Evolutionary conservation across 495 filamentous ascomycete genomes (phyloP).

Genomic region (Aspergillus bertholletiae): DNA sequence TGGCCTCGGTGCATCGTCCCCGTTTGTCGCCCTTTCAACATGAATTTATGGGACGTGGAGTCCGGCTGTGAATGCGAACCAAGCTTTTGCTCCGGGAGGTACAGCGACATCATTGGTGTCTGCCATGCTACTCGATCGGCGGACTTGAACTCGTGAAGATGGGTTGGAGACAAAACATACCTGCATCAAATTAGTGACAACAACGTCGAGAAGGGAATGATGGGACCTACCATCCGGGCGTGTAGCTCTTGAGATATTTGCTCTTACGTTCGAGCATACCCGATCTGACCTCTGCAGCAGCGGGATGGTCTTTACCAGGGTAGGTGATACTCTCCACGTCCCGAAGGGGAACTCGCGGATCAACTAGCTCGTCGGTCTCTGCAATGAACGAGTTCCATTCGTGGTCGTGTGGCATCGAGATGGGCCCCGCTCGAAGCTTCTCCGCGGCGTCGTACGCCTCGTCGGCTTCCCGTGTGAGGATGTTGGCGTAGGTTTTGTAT

Average conservation of each 20-base stretch:
- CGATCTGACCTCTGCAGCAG: constrained; percentile 79
- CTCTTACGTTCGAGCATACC: constrained; percentile 95
- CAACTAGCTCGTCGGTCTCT: constrained; percentile 80
- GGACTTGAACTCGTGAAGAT: constrained; percentile 97
- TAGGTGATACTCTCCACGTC: constrained; percentile 83
- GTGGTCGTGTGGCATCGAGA: constrained; percentile 84
- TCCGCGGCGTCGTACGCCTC: constrained; percentile 74
- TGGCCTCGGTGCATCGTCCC: constrained; percentile 92
- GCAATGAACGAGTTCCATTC: constrained; percentile 88
- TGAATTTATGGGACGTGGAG: constrained; percentile 94
- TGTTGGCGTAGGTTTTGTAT: constrained; percentile 86
- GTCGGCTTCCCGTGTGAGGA: constrained; percentile 86
- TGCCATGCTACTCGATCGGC: constrained; percentile 68
- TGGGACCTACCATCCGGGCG: constrained; percentile 79
- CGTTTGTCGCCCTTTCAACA: constrained; percentile 92
- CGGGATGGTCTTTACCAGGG: constrained; percentile 86
- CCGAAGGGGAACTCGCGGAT: constrained; percentile 76
- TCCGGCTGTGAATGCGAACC: constrained; percentile 84
- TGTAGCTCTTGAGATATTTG: constrained; percentile 98
- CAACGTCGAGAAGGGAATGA: background rate
- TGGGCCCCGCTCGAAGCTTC: constrained; percentile 75
- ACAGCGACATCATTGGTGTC: constrained; percentile 91
- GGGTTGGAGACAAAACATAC: constrained; percentile 95
- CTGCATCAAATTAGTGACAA: constrained; percentile 45
- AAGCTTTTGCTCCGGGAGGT: constrained; percentile 89